These are phyloP conservation scores for Aspergillus piperis DNA, from an alignment of 2,329 filamentous ascomycete genomes.

Conservation along the genomic window DNA sequence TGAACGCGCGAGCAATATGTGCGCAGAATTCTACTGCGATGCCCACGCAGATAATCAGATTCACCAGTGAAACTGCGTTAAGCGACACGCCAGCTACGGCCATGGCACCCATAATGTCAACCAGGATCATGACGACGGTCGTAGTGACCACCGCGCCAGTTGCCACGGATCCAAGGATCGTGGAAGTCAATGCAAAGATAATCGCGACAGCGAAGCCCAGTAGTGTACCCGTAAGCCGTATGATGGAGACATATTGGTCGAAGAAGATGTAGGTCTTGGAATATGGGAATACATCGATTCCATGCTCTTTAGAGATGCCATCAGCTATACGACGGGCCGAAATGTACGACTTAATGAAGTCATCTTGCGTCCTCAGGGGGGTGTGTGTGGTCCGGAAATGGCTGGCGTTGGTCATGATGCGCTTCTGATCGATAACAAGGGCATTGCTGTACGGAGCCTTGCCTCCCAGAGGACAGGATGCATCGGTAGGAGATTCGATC, in stretches of 20 bases:
- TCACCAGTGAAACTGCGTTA: constrained; percentile 93
- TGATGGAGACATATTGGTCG: constrained; percentile 89
- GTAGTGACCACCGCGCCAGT: constrained; percentile 81
- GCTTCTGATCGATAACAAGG: constrained; percentile 72
- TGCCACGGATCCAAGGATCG: constrained; percentile 78
- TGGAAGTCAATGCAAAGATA: constrained; percentile 76
- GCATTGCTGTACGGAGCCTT: constrained; percentile 84
- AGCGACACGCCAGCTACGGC: constrained; percentile 82
- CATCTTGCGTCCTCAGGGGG: constrained; percentile 80
- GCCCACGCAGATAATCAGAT: constrained; percentile 94
- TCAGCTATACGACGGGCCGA: constrained; percentile 84
- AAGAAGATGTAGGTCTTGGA: constrained; percentile 99
- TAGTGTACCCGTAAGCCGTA: constrained; percentile 74
- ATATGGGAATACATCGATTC: constrained; percentile 89
- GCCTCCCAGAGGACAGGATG: constrained; percentile 84
- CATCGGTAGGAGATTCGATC: constrained; percentile 75
- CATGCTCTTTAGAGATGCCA: constrained; percentile 70
- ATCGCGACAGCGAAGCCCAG: constrained; percentile 81
- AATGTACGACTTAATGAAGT: constrained; percentile 90
- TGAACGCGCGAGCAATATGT: constrained; percentile 93
- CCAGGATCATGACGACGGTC: constrained; percentile 89
- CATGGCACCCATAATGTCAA: constrained; percentile 96
- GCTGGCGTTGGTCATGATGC: constrained; percentile 71
- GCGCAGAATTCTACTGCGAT: constrained; percentile 98
- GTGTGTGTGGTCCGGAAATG: constrained; percentile 92